Percentiles rank a stretch among this genome's conserved stretches.
phyloP scores from a whole-genome alignment of 345 rosid genomes.

The Sisymbrium altissimum region DNA sequence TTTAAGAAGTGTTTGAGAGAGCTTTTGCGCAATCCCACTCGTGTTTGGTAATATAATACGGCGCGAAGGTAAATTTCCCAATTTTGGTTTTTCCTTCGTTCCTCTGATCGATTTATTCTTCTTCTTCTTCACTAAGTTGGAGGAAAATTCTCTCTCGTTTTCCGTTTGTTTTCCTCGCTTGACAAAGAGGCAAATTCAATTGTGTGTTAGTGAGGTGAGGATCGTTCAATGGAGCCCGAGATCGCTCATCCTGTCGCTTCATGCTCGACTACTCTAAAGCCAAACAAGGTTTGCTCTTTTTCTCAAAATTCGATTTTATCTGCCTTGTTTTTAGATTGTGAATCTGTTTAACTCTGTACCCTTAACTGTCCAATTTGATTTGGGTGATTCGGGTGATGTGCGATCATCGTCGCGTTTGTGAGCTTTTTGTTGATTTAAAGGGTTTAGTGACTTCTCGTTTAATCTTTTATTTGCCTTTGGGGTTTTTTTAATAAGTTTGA shows the following conservation, averaged over 20 bases:
- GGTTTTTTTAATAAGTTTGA: neutral
- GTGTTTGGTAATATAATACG: slow-evolving; percentile 28
- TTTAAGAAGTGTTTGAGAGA: neutral
- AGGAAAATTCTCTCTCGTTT: slow-evolving; percentile 11
- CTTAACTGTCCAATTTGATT: neutral
- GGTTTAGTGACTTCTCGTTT: slow-evolving; percentile 8
- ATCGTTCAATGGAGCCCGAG: slow-evolving; percentile 64
- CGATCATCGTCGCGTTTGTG: slow-evolving; percentile 20
- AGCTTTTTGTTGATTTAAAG: slow-evolving; percentile 1
- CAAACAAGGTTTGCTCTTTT: slow-evolving; percentile 44
- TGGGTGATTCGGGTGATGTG: slow-evolving; percentile 5
- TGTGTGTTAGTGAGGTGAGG: neutral
- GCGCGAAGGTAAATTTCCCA: slow-evolving; percentile 24
- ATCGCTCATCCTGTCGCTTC: slow-evolving; percentile 49
- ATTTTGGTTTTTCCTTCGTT: neutral
- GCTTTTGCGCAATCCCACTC: neutral
- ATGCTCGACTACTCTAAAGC: slow-evolving; percentile 33
- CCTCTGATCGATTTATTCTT: neutral
- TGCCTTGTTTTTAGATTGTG: neutral
- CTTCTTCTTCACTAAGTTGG: neutral
- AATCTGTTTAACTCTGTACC: slow-evolving; percentile 1
- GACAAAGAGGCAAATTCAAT: slow-evolving; percentile 27
- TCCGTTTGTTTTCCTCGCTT: slow-evolving; percentile 20
- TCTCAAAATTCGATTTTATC: neutral
- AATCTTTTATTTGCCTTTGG: neutral